Conservation (phyloP, 345 rosid genomes). For the Gossypium mustelinum region DNA sequence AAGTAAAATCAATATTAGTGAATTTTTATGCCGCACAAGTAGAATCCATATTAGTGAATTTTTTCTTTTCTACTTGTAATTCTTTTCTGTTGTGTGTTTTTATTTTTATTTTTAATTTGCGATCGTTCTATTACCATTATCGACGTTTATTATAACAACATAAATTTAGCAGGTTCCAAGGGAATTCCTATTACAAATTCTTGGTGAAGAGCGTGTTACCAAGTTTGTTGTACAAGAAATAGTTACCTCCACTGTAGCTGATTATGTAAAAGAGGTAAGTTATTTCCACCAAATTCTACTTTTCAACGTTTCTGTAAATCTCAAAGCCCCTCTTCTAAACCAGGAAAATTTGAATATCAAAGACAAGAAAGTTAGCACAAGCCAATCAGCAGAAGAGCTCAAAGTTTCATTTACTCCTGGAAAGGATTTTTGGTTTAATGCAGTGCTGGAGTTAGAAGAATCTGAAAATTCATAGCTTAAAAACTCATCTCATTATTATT, state of each 20-base stretch:
- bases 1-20: too few relatives aligned
- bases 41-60: too few relatives aligned
- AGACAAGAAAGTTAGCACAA: slow-evolving; percentile 53
- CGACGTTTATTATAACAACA: too few relatives aligned
- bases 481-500: neutral
- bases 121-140: too few relatives aligned
- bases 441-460: slow-evolving; percentile 44
- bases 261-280: slow-evolving; percentile 50
- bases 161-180: slow-evolving; percentile 41
- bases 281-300: neutral
- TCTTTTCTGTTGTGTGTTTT: too few relatives aligned
- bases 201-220: slow-evolving; percentile 54
- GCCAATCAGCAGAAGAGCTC: slow-evolving; percentile 47
- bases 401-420: slow-evolving; percentile 48
- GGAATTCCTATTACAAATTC: slow-evolving; percentile 44
- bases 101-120: too few relatives aligned
- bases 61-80: accelerated
- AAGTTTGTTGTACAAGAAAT: slow-evolving; percentile 61
- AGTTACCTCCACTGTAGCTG: slow-evolving; percentile 54
- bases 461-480: neutral
- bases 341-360: slow-evolving; percentile 53
- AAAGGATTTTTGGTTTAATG: slow-evolving; percentile 48
- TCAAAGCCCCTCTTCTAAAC: neutral
- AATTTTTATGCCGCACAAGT: too few relatives aligned
- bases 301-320: neutral